Evolutionary conservation across 257 asterid genomes (phyloP).

Genomic region (Solanum verrucosum): DNA sequence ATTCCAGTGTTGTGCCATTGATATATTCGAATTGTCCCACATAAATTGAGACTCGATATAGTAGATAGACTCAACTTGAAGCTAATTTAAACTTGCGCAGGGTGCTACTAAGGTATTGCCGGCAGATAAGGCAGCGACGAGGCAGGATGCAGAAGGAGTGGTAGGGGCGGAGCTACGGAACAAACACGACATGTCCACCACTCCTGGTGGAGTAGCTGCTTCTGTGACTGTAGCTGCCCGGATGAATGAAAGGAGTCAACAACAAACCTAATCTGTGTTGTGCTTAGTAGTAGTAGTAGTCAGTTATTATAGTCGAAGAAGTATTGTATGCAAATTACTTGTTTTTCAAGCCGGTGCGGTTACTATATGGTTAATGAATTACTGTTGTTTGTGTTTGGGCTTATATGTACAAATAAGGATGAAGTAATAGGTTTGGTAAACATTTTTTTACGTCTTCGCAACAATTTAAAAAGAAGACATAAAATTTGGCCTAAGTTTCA

Average conservation of each 20-base stretch:
- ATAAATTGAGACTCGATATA: too few relatives aligned
- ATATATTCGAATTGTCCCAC: too few relatives aligned
- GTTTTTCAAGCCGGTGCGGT: too few relatives aligned
- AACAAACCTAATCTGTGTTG: not conserved
- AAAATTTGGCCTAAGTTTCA: too few relatives aligned
- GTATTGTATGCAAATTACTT: too few relatives aligned
- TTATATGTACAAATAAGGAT: not conserved
- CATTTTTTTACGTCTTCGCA: too few relatives aligned
- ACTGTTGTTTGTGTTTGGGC: not conserved
- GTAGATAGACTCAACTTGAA: not conserved
- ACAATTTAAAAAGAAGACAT: too few relatives aligned
- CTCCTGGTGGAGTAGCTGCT: constrained; percentile 63
- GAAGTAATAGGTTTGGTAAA: too few relatives aligned
- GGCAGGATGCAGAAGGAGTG: constrained; percentile 62
- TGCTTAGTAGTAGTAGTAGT: too few relatives aligned
- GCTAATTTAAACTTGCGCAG: constrained; percentile 2
- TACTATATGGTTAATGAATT: not conserved
- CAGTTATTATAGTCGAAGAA: too few relatives aligned
- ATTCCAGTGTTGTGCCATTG: not conserved
- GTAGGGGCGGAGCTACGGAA: constrained; percentile 43
- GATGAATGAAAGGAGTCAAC: constrained; percentile 29
- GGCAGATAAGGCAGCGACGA: constrained; percentile 46
- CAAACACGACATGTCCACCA: constrained; percentile 17
- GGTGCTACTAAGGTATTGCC: constrained; percentile 35
- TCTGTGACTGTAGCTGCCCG: constrained; percentile 47